Percentiles rank a stretch among this genome's conserved stretches.
Conservation (phyloP, 495 filamentous ascomycete genomes). For the Aspergillus leporis region DNA sequence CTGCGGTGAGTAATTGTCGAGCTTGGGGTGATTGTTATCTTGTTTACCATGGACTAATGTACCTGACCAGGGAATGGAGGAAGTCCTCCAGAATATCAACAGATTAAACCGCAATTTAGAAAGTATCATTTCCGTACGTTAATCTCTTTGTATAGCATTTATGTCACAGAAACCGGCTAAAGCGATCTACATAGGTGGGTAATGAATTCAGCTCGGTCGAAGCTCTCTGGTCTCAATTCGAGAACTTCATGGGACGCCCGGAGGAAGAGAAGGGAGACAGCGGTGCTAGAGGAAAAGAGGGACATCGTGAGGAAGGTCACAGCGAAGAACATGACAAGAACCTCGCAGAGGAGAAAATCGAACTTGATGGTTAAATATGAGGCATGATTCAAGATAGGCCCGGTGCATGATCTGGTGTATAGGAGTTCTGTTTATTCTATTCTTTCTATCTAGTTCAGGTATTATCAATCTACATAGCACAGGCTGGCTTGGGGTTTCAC, state of each 20-base stretch:
- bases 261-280: slow-evolving; percentile 54
- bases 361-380: background rate
- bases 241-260: slow-evolving; percentile 84
- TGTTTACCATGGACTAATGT: background rate
- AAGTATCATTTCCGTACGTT: slow-evolving; percentile 79
- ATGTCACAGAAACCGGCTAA: background rate
- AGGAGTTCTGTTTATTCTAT: background rate
- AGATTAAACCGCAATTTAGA: slow-evolving; percentile 90
- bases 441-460: background rate
- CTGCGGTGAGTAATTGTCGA: slow-evolving; percentile 58
- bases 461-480: background rate
- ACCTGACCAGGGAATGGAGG: slow-evolving; percentile 71
- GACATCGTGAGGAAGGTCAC: slow-evolving; percentile 19
- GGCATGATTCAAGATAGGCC: background rate
- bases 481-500: background rate
- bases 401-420: slow-evolving; percentile 2
- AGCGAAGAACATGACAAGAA: slow-evolving; percentile 19
- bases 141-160: background rate
- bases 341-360: background rate
- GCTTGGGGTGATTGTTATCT: too few relatives aligned
- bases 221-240: slow-evolving; percentile 94
- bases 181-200: slow-evolving; percentile 61
- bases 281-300: slow-evolving; percentile 21
- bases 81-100: slow-evolving; percentile 95
- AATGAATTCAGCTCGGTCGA: slow-evolving; percentile 98